Base-by-base conservation (phyloP, 306 rosid species). In the Quercus wislizeni region DNA sequence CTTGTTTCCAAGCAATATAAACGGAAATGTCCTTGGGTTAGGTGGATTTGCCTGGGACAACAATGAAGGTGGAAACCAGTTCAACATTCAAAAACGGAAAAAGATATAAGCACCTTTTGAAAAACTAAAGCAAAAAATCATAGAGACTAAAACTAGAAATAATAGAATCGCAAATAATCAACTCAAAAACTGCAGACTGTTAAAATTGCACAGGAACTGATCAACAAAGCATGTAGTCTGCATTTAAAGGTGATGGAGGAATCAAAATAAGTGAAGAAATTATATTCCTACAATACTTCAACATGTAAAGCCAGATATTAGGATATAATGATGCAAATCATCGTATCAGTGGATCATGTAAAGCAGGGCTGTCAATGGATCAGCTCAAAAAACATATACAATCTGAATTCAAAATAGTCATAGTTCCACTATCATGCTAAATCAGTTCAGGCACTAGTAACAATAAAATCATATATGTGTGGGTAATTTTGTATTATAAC, bases 1-100 rank as follows among this genome's bases (percentile, higher is more conserved):
- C 92, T 94, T 94, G 89, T 94, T 94, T 84, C 96, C 98, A 55
- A 94, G 97, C 86, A 92, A 85, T 78, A 89, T 90, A 79, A 94
- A 92, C 0, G 98, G 98, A 84, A 94, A 94, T 6, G 82, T 83
- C 83, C 75, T 87, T 19, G 97, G 94, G 79, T 89, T 85, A 51
- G 93, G 57, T 80, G 97, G 96, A 81, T 87, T 91, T 65, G 96
- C 96, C 98, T 92, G 86, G 23, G 17, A 46, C 55, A 31, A 84
- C 33, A 78, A 30, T 58, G 55, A 74, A n/a, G 81, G 49, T 6
- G 28, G 49, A 62, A 74, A 49, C 54, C 30, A 62, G 30, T 21
- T 81, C 68, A 71, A 58, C 41, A 74, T 49, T 41, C 27, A 7
- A 49, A 62, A 49, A 62, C 12, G 1, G 6, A 76, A 46, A 56